These are phyloP conservation scores for Termitomyces sp. DNA, from an alignment of 768 basidiomycete species.

Conservation along the genomic window DNA sequence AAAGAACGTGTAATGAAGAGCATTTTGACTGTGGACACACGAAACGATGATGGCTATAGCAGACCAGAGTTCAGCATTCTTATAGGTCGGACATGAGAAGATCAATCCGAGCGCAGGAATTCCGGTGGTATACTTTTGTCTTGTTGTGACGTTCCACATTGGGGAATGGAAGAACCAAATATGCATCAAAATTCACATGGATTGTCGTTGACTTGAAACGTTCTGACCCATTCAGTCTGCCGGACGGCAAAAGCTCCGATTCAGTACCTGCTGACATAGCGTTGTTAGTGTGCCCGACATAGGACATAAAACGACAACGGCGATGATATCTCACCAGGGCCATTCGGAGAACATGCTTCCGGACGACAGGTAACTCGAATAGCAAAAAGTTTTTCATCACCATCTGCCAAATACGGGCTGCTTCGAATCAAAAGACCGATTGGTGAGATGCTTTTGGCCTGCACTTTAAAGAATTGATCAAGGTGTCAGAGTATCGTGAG, in stretches of 20 bases:
- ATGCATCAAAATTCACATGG: not conserved
- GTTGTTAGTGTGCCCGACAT: conserved; percentile 3
- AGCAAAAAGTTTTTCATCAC: conserved; percentile 2
- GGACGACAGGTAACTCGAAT: conserved; percentile 15
- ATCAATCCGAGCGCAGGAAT: conserved; percentile 30
- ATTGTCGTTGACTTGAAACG: not conserved
- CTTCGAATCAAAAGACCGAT: not conserved
- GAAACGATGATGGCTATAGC: conserved; percentile 22
- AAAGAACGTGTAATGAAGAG: conserved; percentile 32
- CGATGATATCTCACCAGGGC: conserved; percentile 9
- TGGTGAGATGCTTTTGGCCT: not conserved
- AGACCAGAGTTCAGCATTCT: conserved; percentile 23
- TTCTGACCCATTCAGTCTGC: not conserved
- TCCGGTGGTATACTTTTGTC: conserved; percentile 29
- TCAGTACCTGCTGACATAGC: conserved; percentile 2
- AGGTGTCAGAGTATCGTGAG: not conserved
- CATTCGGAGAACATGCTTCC: conserved; percentile 14
- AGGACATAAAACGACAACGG: not conserved
- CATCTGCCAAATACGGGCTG: conserved; percentile 9
- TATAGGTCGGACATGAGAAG: conserved; percentile 33
- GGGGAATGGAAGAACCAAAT: conserved; percentile 23
- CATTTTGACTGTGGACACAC: conserved; percentile 24
- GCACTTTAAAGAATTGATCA: not conserved
- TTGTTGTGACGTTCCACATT: conserved; percentile 26
- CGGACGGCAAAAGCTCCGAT: conserved; percentile 3